These are phyloP conservation scores for Gilbertella persicaria DNA, from an alignment of 371 early-diverging fungal species.

Conservation along the genomic window DNA sequence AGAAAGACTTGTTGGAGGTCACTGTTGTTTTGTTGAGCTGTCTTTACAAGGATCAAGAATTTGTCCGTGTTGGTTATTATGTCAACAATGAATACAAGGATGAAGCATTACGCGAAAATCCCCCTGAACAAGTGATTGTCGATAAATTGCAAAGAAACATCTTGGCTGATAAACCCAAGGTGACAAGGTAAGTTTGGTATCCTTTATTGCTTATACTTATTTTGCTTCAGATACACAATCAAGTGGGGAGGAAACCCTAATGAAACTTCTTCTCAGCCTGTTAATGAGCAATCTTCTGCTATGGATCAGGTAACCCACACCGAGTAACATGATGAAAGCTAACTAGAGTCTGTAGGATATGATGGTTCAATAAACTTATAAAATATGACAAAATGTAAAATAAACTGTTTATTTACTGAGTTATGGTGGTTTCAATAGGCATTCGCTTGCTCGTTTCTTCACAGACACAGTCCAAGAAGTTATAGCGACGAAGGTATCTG, in stretches of 20 bases:
- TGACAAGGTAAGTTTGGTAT: conserved; percentile 68
- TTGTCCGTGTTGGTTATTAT: conserved; percentile 95
- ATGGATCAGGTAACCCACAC: conserved; percentile 32
- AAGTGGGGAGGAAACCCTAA: conserved; percentile 41
- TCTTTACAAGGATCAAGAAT: conserved; percentile 86
- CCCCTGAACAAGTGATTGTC: conserved; percentile 55
- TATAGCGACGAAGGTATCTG: conserved; percentile 20
- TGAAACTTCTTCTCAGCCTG: conserved; percentile 23
- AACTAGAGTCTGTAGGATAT: too few species aligned
- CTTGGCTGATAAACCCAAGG: conserved; percentile 92
- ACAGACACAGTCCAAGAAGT: conserved; percentile 19
- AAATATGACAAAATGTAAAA: conserved; percentile 5
- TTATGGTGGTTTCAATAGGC: conserved; percentile 5
- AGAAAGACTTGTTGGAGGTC: conserved; percentile 81
- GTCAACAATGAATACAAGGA: conserved; percentile 94
- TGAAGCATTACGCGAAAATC: conserved; percentile 39
- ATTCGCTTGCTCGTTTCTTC: conserved; percentile 7
- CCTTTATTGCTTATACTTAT: neutral
- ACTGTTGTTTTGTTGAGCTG: conserved; percentile 91
- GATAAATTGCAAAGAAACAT: conserved; percentile 83
- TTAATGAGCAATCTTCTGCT: conserved; percentile 8
- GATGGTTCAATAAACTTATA: conserved; percentile 35
- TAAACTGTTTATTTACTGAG: conserved; percentile 5
- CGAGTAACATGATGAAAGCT: too few species aligned
- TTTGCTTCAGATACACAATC: conserved; percentile 39